Percentiles rank a stretch among this genome's conserved stretches.
These are phyloP conservation scores for Ustilago cynodontis DNA, from an alignment of 1,284 basidiomycete genomes.

Conservation along the genomic window DNA sequence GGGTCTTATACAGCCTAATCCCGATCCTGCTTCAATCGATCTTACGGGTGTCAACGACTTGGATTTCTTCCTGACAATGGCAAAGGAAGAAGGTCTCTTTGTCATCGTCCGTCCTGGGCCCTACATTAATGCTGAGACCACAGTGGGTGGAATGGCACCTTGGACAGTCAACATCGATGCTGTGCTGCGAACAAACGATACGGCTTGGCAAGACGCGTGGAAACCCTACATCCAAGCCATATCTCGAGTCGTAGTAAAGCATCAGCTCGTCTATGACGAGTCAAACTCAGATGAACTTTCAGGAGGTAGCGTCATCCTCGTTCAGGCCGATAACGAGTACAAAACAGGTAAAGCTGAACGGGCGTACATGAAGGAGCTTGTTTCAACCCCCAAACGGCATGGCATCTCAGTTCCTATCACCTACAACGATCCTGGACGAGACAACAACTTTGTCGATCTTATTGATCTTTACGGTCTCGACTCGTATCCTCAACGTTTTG, in stretches of 20 bases:
- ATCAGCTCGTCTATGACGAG: constrained; percentile 75
- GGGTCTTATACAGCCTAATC: constrained; percentile 80
- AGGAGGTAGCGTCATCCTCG: constrained; percentile 53
- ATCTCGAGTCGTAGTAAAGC: constrained; percentile 75
- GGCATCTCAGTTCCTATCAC: constrained; percentile 55
- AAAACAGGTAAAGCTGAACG: constrained; percentile 56
- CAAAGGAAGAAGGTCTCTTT: constrained; percentile 77
- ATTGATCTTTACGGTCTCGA: constrained; percentile 76
- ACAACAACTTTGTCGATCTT: constrained; percentile 57
- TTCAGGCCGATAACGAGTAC: constrained; percentile 69
- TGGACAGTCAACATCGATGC: constrained; percentile 80
- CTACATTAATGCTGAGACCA: constrained; percentile 81
- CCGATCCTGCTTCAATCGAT: constrained; percentile 76
- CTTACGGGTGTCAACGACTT: constrained; percentile 79
- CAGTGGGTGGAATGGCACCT: constrained; percentile 79
- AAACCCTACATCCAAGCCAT: constrained; percentile 78
- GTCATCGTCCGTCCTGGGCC: constrained; percentile 76
- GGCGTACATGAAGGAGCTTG: constrained; percentile 44
- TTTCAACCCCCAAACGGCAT: constrained; percentile 34
- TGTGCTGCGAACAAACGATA: constrained; percentile 77
- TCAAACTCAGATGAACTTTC: constrained; percentile 9
- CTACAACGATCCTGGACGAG: constrained; percentile 54
- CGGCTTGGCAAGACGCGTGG: constrained; percentile 79
- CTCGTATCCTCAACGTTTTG: constrained; percentile 78
- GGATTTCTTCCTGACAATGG: constrained; percentile 75